These are phyloP conservation scores for Bathelium albidoporum DNA, from an alignment of 495 filamentous ascomycete species.

Conservation along the genomic window DNA sequence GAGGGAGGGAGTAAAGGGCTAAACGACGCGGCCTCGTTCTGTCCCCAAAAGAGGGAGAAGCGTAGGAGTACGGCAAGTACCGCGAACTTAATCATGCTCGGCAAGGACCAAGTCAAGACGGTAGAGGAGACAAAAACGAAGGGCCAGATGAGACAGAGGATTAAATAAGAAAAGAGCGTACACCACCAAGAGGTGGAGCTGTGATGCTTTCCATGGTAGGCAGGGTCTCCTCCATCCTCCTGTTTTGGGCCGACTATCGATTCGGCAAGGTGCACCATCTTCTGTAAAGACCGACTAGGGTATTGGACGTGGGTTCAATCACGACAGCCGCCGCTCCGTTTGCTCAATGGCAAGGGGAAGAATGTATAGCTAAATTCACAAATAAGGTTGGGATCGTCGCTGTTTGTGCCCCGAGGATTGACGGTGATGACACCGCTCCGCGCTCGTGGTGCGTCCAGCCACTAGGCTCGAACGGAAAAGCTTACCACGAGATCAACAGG, in stretches of 20 bases:
- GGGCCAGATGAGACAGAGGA: neutral
- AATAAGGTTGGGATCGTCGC: neutral
- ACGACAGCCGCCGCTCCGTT: neutral
- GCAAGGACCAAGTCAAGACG: neutral
- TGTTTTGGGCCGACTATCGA: neutral
- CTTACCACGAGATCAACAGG: constrained; percentile 1
- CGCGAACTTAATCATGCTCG: constrained; percentile 2
- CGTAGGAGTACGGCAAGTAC: neutral
- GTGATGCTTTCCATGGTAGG: neutral
- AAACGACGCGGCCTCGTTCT: neutral
- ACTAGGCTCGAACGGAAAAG: neutral
- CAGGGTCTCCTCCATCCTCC: neutral
- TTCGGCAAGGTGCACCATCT: neutral
- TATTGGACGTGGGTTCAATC: neutral
- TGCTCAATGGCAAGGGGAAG: neutral
- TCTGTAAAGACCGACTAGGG: neutral
- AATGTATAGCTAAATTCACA: neutral
- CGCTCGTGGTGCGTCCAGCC: neutral
- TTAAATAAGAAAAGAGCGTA: neutral
- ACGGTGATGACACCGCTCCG: too few species aligned
- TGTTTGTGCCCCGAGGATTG: too few species aligned
- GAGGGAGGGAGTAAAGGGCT: constrained; percentile 5
- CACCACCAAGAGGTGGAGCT: neutral
- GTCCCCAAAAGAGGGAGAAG: constrained; percentile 2
- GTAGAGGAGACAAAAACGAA: neutral